Conservation (phyloP, 495 filamentous ascomycete genomes). For the Annulohypoxylon stygium region DNA sequence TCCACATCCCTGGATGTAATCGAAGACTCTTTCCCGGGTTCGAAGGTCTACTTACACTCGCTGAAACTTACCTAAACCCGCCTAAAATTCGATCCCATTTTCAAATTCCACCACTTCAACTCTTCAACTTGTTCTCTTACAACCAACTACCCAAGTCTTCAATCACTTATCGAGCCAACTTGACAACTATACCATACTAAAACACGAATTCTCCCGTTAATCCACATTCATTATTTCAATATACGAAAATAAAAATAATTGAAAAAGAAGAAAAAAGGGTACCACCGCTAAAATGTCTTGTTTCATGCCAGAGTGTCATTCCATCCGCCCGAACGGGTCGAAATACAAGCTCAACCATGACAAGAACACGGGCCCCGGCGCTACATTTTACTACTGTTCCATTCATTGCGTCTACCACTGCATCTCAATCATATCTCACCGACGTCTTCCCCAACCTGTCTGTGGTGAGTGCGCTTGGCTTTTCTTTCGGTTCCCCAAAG, state of each 20-base stretch:
- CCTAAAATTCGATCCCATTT: not conserved
- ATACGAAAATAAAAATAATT: slow-evolving; percentile 6
- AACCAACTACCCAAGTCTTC: not conserved
- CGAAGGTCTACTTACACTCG: not conserved
- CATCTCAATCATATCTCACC: slow-evolving; percentile 21
- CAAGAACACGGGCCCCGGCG: slow-evolving; percentile 33
- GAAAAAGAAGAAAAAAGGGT: slow-evolving; percentile 16
- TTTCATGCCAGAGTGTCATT: slow-evolving; percentile 31
- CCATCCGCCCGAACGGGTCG: slow-evolving; percentile 31
- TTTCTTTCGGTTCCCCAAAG: slow-evolving; percentile 38
- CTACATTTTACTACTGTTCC: slow-evolving; percentile 42
- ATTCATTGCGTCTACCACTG: slow-evolving; percentile 43
- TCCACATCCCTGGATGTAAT: not conserved
- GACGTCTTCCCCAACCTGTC: slow-evolving; percentile 35
- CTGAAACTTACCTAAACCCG: not conserved
- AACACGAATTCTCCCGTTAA: not conserved
- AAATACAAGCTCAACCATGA: slow-evolving; percentile 38
- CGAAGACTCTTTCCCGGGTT: not conserved
- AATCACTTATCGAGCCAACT: not conserved
- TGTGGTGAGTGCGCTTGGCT: slow-evolving; percentile 47
- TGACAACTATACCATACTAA: slow-evolving; percentile 11
- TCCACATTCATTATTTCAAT: slow-evolving; percentile 30
- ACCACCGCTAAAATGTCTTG: slow-evolving; percentile 33
- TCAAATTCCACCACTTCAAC: not conserved
- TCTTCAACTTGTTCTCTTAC: not conserved